Conservation (phyloP, 2,329 filamentous ascomycete species). For the Sclerotinia minor region DNA sequence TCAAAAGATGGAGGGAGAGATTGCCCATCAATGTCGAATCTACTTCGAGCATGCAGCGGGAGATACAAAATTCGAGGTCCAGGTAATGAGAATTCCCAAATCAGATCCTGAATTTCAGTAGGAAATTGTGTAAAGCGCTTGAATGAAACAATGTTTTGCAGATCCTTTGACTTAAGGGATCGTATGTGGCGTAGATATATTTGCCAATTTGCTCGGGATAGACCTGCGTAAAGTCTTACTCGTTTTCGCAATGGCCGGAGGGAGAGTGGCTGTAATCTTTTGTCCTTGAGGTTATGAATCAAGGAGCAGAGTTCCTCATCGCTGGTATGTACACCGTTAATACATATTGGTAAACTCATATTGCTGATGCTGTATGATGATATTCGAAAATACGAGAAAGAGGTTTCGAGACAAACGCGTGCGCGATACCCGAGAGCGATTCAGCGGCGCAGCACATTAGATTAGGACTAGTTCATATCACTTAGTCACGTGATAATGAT, state of each 20-base stretch:
- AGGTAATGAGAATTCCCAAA: background rate
- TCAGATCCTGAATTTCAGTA: background rate
- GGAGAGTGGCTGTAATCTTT: background rate
- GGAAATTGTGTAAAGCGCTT: background rate
- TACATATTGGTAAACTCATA: background rate
- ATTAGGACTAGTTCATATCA: background rate
- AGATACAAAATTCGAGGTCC: conserved; percentile 1
- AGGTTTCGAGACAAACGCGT: background rate
- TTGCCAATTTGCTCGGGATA: background rate
- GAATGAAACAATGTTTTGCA: background rate
- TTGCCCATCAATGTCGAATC: too few species aligned
- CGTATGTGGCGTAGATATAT: background rate
- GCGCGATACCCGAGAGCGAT: background rate
- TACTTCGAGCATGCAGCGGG: background rate
- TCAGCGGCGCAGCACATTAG: background rate
- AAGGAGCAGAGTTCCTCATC: background rate
- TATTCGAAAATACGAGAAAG: background rate
- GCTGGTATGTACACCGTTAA: background rate
- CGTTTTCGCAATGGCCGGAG: background rate
- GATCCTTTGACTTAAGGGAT: background rate
- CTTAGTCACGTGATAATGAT: background rate
- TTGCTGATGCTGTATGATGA: background rate
- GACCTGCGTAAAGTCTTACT: background rate
- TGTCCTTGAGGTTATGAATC: background rate
- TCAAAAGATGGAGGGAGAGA: background rate